phyloP scores from a whole-genome alignment of 441 rosid species.

The Syzygium malaccense region DNA sequence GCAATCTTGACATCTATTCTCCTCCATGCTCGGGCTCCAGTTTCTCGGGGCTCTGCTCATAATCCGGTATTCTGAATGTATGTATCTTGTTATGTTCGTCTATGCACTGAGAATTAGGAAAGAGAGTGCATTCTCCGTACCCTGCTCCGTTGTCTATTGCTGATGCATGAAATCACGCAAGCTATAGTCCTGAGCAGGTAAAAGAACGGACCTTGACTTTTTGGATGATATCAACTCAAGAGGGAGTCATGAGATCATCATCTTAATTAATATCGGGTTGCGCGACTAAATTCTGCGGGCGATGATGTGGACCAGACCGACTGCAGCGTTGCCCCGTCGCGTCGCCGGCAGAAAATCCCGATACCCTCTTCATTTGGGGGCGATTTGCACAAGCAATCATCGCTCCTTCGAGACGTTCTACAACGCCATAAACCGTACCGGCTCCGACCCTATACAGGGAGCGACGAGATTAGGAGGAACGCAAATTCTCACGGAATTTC shows the following conservation, averaged over 20 bases:
- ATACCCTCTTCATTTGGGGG: not conserved
- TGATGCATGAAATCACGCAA: not conserved
- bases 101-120: not conserved
- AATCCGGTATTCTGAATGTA: not conserved
- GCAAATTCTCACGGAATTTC: not conserved
- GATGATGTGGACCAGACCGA: not conserved
- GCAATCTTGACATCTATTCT: slow-evolving; percentile 37
- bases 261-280: not conserved
- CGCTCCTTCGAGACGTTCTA: not conserved
- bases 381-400: not conserved
- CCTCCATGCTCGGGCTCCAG: not conserved
- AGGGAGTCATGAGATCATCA: not conserved
- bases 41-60: not conserved
- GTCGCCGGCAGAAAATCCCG: not conserved
- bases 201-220: not conserved
- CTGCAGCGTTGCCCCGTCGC: not conserved
- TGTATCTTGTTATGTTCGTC: not conserved
- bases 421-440: not conserved
- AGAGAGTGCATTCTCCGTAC: not conserved
- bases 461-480: not conserved
- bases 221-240: rapidly evolving
- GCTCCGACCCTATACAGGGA: not conserved
- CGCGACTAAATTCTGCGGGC: not conserved
- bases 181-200: not conserved
- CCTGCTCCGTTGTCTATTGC: not conserved